phyloP scores from a whole-genome alignment of 306 rosid species.

The Lupinus albus region DNA sequence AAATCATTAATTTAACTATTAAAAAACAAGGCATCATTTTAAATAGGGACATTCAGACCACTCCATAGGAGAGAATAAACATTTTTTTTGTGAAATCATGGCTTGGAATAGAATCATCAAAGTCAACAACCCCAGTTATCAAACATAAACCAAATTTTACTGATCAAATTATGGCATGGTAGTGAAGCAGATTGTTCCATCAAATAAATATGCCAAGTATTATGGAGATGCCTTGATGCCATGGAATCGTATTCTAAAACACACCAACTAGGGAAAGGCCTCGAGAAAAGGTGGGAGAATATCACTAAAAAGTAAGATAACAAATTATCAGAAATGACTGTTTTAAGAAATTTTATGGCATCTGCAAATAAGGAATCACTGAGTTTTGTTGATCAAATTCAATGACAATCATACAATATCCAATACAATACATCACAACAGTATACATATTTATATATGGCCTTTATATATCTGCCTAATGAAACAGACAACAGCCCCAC shows the following conservation, averaged over 20 bases:
- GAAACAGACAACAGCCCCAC: constrained; percentile 33
- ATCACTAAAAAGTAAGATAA: not conserved
- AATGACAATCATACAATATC: constrained; percentile 34
- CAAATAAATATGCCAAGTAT: not conserved
- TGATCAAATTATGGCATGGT: not conserved
- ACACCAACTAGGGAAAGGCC: not conserved
- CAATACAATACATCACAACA: constrained; percentile 39
- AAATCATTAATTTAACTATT: too few relatives aligned
- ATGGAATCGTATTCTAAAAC: not conserved
- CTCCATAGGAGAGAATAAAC: not conserved
- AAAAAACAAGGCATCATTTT: too few relatives aligned
- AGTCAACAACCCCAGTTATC: not conserved
- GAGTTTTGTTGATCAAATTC: constrained; percentile 27
- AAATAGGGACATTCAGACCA: too few relatives aligned
- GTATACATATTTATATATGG: constrained; percentile 17
- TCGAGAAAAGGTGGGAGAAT: not conserved
- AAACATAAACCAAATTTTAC: not conserved
- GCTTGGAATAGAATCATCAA: not conserved
- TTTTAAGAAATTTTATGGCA: not conserved
- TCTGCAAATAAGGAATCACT: constrained; percentile 8
- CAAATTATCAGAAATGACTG: not conserved
- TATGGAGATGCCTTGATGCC: not conserved
- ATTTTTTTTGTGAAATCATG: not conserved
- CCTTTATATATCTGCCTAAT: constrained; percentile 45
- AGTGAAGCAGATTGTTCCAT: not conserved